Percentiles rank a stretch among this genome's conserved stretches.
phyloP scores from a whole-genome alignment of 805 yeast species.

The Cyberlindnera maclurae region DNA sequence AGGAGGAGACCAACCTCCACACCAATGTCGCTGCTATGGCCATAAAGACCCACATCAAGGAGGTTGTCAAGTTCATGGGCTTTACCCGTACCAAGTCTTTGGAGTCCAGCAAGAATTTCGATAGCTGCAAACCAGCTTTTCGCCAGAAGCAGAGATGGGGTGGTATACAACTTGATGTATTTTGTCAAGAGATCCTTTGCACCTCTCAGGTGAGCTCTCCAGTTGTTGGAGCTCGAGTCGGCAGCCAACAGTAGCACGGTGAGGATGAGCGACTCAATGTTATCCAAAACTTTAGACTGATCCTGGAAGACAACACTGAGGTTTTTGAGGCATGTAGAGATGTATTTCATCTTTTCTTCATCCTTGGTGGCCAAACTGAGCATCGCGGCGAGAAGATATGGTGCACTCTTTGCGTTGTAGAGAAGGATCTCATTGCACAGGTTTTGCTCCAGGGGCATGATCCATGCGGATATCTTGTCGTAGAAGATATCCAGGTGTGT shows the following conservation, averaged over 20 bases:
- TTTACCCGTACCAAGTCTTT: slow-evolving; percentile 47
- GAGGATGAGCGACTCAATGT: slow-evolving; percentile 60
- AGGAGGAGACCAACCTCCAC: slow-evolving; percentile 21
- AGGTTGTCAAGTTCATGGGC: slow-evolving; percentile 35
- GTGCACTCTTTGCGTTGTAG: slow-evolving; percentile 38
- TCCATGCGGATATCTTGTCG: slow-evolving; percentile 17
- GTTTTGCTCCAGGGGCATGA: slow-evolving; percentile 29
- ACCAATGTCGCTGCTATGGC: slow-evolving; percentile 13
- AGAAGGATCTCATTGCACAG: slow-evolving; percentile 46
- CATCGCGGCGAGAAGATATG: slow-evolving; percentile 49
- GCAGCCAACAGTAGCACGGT: slow-evolving; percentile 61
- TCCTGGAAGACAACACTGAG: slow-evolving; percentile 33
- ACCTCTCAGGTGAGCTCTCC: slow-evolving; percentile 63
- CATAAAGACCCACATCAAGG: slow-evolving; percentile 21
- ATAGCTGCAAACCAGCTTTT: slow-evolving; percentile 51
- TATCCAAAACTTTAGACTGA: slow-evolving; percentile 34
- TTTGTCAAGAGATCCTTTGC: slow-evolving; percentile 57
- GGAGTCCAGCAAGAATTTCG: slow-evolving; percentile 49
- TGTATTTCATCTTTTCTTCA: slow-evolving; percentile 33
- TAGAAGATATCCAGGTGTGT: slow-evolving; percentile 18
- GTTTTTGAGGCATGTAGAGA: slow-evolving; percentile 42
- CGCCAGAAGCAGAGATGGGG: slow-evolving; percentile 35
- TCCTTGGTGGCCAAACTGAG: slow-evolving; percentile 48
- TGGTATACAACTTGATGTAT: slow-evolving; percentile 26
- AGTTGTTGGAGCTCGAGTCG: slow-evolving; percentile 45